Conservation (phyloP, 208 protist species). For the Wallacemonas sp. region DNA sequence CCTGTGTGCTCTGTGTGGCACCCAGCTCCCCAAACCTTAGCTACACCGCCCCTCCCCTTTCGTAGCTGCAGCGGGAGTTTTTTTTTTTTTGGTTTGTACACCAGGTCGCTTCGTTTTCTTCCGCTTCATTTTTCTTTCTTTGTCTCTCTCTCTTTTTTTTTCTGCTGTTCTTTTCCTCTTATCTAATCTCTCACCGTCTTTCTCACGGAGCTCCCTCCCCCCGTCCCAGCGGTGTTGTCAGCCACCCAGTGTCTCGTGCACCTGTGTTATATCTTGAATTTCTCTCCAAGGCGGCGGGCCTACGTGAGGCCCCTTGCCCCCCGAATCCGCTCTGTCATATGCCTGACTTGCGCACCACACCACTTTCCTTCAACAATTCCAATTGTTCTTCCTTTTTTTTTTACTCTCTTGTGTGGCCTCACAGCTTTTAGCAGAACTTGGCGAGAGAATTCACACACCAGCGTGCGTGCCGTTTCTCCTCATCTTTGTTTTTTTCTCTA, state of each 20-base stretch:
- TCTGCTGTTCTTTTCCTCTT: slow-evolving; percentile 18
- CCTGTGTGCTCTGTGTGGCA: neutral
- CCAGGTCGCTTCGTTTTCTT: slow-evolving; percentile 10
- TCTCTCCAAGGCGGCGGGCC: no score
- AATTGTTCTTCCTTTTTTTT: slow-evolving; percentile 24
- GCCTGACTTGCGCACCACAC: no score
- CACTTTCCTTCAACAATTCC: no score
- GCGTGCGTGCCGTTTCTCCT: no score
- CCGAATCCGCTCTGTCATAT: no score
- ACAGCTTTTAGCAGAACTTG: no score
- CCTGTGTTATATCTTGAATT: no score
- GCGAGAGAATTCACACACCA: no score
- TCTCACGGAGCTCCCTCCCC: neutral
- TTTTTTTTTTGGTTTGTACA: neutral
- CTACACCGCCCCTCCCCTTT: neutral
- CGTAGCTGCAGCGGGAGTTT: neutral
- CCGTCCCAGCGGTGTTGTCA: no score
- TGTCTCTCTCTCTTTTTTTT: slow-evolving; percentile 5
- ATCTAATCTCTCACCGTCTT: neutral
- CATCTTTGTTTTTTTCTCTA: slow-evolving; percentile 13
- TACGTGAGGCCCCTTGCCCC: no score
- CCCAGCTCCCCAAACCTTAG: neutral
- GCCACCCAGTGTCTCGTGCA: no score
- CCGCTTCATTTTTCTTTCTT: slow-evolving; percentile 7
- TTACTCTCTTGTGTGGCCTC: neutral